Base-by-base conservation (phyloP, 805 yeast species). In the Lipomyces oligophaga region DNA sequence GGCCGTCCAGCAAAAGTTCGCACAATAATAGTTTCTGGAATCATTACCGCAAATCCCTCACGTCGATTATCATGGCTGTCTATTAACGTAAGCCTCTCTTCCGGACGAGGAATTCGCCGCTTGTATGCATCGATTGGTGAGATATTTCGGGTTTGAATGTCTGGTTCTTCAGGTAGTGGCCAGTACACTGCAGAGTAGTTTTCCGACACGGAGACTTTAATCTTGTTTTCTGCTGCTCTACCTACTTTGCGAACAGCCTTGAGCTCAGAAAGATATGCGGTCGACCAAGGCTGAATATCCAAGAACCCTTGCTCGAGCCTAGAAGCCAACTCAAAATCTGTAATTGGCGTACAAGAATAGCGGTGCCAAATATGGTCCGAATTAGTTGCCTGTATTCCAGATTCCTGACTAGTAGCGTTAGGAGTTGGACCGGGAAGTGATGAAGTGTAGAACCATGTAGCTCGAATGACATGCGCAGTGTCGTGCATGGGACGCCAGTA, bases 401-500 rank as follows among this genome's bases (percentile, higher is more conserved):
- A 36, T n/a, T 19, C 16, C 13, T n/a, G 30, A 4, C 41, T 40
- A 3, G 28, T 40, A 16, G 19, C 35, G 30, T 41, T 41, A 7
- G 44, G 36, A 16, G 15, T 25, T 11, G 16, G 8, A 11, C 1
- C n/a, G 13, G 47, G 37, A 24, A 27, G 33, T 4, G 49, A 37
- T 8, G 49, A 24, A 19, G 60, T 45, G 48, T 66, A 65, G 33
- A 70, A 67, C 74, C 74, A 70, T 11, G 60, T 58, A 22, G 67
- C 59, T 10, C 63, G 46, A 13, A 58, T 48, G 1, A 68, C 70
- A 36, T 58, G 58, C n/a, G 65, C 60, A 0, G 64, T 54, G 32
- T 62, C 63, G 28, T 57, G 57, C 34, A 60, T 45, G 0, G 66
- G 54, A 7, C 60, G 50, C 74, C 74, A 70, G 52, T 70, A 70